phyloP scores from a whole-genome alignment of 139 green algal species.

The Desmodesmus armatus region DNA sequence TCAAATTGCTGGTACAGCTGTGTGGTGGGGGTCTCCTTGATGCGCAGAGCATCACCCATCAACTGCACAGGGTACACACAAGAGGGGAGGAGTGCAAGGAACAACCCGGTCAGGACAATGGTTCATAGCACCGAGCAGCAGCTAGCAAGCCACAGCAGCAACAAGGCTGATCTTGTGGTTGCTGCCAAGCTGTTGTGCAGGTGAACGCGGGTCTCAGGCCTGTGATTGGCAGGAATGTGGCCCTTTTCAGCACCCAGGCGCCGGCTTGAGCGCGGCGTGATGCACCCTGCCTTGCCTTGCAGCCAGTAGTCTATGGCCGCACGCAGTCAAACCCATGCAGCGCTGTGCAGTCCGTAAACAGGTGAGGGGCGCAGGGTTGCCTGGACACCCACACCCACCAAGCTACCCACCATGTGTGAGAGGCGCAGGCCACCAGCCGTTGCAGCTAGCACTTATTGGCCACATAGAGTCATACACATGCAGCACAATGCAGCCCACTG shows the following conservation, averaged over 20 bases:
- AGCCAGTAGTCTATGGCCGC: background rate
- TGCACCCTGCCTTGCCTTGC: too few species aligned
- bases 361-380: background rate
- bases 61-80: conserved; percentile 38
- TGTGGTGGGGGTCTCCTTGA: conserved; percentile 82
- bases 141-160: too few species aligned
- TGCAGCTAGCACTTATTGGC: background rate
- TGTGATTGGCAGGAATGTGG: too few species aligned
- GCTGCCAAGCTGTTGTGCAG: too few species aligned
- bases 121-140: too few species aligned
- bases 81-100: too few species aligned
- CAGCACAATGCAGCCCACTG: background rate
- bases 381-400: conserved; percentile 75
- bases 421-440: too few species aligned
- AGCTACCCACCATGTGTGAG: conserved; percentile 66
- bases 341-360: background rate
- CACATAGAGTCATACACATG: background rate
- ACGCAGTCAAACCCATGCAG: background rate
- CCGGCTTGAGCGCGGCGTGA: too few species aligned
- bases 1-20: conserved; percentile 88
- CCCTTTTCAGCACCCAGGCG: too few species aligned
- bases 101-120: too few species aligned
- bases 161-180: too few species aligned
- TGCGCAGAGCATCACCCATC: conserved; percentile 74
- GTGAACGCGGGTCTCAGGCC: too few species aligned